phyloP scores from a whole-genome alignment of 1,139 yeast genomes.

The Suhomyces atakaporum region DNA sequence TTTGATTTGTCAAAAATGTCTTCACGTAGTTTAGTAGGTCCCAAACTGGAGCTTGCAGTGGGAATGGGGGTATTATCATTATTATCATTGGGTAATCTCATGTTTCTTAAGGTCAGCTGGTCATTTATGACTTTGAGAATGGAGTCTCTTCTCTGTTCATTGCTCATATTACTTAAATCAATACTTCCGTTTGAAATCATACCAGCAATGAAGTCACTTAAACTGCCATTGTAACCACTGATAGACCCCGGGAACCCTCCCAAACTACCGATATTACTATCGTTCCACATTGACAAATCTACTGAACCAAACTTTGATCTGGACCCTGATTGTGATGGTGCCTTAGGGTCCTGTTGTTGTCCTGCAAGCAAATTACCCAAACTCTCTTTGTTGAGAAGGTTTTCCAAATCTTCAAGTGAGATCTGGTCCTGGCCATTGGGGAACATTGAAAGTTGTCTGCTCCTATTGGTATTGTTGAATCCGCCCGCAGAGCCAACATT shows the following conservation, averaged over 20 bases:
- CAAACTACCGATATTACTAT: conserved; percentile 10
- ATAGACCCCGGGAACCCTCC: conserved; percentile 29
- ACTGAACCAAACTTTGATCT: conserved; percentile 30
- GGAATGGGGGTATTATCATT: conserved; percentile 7
- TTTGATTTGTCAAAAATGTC: conserved; percentile 41
- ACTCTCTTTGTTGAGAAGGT: conserved; percentile 46
- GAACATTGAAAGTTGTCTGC: conserved; percentile 18
- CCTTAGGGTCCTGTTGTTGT: conserved; percentile 17
- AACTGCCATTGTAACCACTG: conserved; percentile 36
- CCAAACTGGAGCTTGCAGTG: conserved; percentile 7
- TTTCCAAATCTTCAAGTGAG: conserved; percentile 45
- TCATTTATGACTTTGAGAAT: conserved; percentile 41
- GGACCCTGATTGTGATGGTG: conserved; percentile 12
- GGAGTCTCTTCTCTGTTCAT: conserved; percentile 46
- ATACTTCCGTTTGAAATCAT: conserved; percentile 40
- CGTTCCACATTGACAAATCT: conserved; percentile 30
- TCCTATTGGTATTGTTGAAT: conserved; percentile 12
- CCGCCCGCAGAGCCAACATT: conserved; percentile 21
- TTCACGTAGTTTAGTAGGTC: conserved; percentile 34
- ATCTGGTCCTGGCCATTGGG: conserved; percentile 25
- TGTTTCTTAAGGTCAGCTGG: conserved; percentile 25
- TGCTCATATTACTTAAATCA: conserved; percentile 44
- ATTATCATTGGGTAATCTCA: conserved; percentile 18
- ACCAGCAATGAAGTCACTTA: conserved; percentile 41
- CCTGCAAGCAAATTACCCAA: conserved; percentile 36